Conservation (phyloP, 1,139 yeast species). For the Debaryomycetaceae sp. region DNA sequence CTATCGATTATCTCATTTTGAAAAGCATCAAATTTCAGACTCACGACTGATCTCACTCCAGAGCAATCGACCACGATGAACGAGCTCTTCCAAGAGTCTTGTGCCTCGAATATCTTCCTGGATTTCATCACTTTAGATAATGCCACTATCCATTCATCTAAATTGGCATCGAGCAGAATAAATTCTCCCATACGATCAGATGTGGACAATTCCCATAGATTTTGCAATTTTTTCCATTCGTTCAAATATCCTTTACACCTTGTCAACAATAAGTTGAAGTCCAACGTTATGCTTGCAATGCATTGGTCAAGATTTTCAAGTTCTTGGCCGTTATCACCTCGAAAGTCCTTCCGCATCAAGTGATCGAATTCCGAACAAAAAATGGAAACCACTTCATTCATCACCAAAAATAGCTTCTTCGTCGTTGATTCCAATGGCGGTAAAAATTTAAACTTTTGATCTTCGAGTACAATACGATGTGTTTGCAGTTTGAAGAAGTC, state of each 20-base stretch:
- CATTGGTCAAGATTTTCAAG: background rate
- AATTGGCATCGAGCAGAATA: constrained; percentile 24
- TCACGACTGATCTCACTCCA: constrained; percentile 53
- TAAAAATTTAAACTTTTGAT: constrained; percentile 38
- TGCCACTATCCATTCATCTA: constrained; percentile 47
- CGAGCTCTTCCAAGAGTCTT: background rate
- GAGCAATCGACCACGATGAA: constrained; percentile 41
- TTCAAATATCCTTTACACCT: background rate
- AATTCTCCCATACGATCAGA: constrained; percentile 16
- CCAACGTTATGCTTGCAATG: background rate
- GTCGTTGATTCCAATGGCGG: constrained; percentile 27
- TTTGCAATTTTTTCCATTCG: constrained; percentile 57
- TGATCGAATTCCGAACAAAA: background rate
- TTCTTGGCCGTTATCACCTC: background rate
- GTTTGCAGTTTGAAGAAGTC: background rate
- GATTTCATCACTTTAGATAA: constrained; percentile 44
- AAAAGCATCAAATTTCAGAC: constrained; percentile 54
- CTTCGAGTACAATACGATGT: constrained; percentile 21
- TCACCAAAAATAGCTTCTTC: background rate
- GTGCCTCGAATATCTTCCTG: constrained; percentile 48
- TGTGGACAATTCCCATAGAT: constrained; percentile 49
- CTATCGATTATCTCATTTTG: constrained; percentile 44
- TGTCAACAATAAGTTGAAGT: background rate
- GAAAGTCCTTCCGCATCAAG: too few species aligned
- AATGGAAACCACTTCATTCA: background rate